Evolutionary conservation across 108 stramenopile species (phyloP).

Genomic region (Asterionellopsis glacialis): DNA sequence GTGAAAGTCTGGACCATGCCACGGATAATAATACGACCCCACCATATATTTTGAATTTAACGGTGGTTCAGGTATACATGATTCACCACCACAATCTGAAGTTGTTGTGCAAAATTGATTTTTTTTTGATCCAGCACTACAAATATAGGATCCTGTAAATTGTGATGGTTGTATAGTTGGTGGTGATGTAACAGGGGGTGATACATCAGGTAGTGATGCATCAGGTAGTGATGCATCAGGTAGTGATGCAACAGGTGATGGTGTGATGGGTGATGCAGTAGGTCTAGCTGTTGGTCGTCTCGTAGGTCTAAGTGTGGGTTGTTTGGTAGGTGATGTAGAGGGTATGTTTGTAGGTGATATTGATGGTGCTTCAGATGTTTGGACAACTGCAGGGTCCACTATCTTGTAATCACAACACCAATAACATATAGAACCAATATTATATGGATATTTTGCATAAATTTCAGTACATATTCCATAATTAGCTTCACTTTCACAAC

Average conservation of each 20-base stretch:
- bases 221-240: background rate
- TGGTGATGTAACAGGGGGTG: background rate
- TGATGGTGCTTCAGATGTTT: background rate
- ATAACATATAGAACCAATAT: too few relatives aligned
- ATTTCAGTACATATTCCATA: too few relatives aligned
- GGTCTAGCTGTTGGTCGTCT: background rate
- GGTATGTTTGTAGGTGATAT: background rate
- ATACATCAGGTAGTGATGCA: background rate
- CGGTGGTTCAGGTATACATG: background rate
- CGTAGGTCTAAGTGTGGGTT: background rate
- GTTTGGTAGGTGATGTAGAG: background rate
- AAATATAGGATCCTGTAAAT: background rate
- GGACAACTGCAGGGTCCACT: too few relatives aligned
- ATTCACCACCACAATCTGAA: background rate
- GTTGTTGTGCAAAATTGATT: background rate
- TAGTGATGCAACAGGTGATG: background rate
- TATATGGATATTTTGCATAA: too few relatives aligned
- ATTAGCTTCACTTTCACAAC: too few relatives aligned
- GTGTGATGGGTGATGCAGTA: background rate
- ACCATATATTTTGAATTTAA: conserved; percentile 9
- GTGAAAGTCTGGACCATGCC: conserved; percentile 35
- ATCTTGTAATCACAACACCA: too few relatives aligned
- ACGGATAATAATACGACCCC: conserved; percentile 49
- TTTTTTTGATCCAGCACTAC: background rate
- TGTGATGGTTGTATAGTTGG: background rate